A percentile compares a stretch with the other conserved stretches of the same genome.
These are phyloP conservation scores for Ustilago vetiveriae DNA, from an alignment of 1,284 basidiomycete species.

Conservation along the genomic window DNA sequence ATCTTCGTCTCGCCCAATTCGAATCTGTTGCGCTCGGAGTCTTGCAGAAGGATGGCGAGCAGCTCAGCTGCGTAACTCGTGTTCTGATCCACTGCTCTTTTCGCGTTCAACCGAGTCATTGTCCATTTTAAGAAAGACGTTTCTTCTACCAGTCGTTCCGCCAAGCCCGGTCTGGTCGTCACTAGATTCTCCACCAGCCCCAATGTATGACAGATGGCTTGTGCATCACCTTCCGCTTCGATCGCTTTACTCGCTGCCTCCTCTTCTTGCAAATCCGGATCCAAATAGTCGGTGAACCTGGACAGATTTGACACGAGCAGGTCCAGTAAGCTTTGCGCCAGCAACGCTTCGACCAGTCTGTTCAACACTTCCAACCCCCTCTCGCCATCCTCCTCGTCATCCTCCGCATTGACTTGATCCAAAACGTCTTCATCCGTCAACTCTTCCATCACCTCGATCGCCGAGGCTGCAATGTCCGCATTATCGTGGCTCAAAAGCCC, in stretches of 20 bases:
- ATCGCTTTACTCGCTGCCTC: slow-evolving; percentile 17
- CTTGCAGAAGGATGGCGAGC: slow-evolving; percentile 84
- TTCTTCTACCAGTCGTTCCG: slow-evolving; percentile 74
- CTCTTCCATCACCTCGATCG: slow-evolving; percentile 76
- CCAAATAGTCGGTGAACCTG: slow-evolving; percentile 51
- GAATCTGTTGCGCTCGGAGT: slow-evolving; percentile 32
- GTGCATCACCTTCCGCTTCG: slow-evolving; percentile 49
- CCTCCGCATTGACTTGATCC: slow-evolving; percentile 73
- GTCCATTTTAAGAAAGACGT: slow-evolving; percentile 84
- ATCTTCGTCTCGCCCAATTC: slow-evolving; percentile 11
- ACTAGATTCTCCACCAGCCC: slow-evolving; percentile 92
- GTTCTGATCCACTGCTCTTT: slow-evolving; percentile 61
- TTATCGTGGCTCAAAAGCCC: slow-evolving; percentile 75
- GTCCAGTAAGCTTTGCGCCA: slow-evolving; percentile 84
- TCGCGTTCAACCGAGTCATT: slow-evolving; percentile 72
- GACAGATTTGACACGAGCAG: slow-evolving; percentile 86
- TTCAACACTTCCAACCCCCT: slow-evolving; percentile 15
- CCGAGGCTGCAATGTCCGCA: slow-evolving; percentile 56
- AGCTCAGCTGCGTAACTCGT: slow-evolving; percentile 71
- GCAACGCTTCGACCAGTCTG: slow-evolving; percentile 65
- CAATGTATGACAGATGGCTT: slow-evolving; percentile 60
- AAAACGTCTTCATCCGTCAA: slow-evolving; percentile 95
- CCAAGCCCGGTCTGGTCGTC: slow-evolving; percentile 80
- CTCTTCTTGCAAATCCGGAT: slow-evolving; percentile 3
- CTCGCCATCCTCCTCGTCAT: slow-evolving; percentile 69